A percentile compares a stretch with the other conserved stretches of the same genome.
These are phyloP conservation scores for Nemophila menziesii DNA, from an alignment of 257 asterid species.

Conservation along the genomic window DNA sequence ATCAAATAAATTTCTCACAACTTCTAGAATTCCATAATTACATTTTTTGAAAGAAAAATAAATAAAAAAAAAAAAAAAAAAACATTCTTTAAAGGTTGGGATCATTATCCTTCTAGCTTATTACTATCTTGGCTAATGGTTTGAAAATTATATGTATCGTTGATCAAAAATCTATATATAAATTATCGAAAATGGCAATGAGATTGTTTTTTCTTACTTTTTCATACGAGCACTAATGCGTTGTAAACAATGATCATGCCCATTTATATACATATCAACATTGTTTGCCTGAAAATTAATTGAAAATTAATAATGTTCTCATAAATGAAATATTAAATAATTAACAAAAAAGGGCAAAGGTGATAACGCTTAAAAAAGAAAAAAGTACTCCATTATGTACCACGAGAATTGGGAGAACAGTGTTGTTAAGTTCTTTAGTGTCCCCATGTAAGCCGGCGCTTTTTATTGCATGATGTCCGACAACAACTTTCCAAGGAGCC, in stretches of 20 bases:
- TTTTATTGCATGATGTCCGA: conserved; percentile 46
- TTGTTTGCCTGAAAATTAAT: conserved; percentile 23
- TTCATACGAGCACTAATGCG: conserved; percentile 32
- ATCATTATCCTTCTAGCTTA: no score
- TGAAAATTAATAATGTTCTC: neutral
- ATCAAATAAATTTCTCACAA: no score
- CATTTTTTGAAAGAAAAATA: no score
- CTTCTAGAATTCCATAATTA: no score
- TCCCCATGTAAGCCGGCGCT: conserved; percentile 62
- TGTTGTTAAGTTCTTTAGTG: conserved; percentile 30
- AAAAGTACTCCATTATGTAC: conserved; percentile 18
- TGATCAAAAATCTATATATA: no score
- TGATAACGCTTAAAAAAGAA: neutral
- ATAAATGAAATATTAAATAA: neutral
- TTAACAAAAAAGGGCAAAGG: neutral
- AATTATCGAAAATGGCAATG: no score
- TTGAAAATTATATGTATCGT: no score
- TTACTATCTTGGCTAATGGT: no score
- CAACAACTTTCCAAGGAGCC: conserved; percentile 47
- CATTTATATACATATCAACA: conserved; percentile 51
- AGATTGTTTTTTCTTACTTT: no score
- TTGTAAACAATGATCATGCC: conserved; percentile 54
- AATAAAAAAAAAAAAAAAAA: no score
- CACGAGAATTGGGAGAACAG: conserved; percentile 51
- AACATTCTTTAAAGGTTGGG: no score